Evolutionary conservation across 2,329 filamentous ascomycete species (phyloP).

Genomic region (Plectosphaerella plurivora): DNA sequence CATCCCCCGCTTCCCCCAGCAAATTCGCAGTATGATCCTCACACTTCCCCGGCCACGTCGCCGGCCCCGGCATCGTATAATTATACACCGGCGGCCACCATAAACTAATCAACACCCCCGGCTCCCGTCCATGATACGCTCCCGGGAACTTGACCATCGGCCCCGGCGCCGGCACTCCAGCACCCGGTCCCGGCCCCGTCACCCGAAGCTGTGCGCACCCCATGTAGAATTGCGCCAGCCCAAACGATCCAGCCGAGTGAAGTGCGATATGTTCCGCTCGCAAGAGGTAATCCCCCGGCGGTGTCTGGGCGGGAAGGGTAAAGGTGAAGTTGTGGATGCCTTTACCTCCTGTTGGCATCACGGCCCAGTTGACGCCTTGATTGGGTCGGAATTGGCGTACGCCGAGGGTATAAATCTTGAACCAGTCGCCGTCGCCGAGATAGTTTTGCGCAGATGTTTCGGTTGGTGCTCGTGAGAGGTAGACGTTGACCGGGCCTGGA

Average conservation of each 20-base stretch:
- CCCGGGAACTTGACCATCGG: slow-evolving; percentile 36
- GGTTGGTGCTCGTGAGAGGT: slow-evolving; percentile 29
- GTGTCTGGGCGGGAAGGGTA: neutral
- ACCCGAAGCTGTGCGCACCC: slow-evolving; percentile 36
- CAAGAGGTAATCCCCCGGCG: slow-evolving; percentile 25
- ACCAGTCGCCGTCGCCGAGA: slow-evolving; percentile 29
- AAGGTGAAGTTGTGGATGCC: slow-evolving; percentile 26
- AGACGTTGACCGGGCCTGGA: slow-evolving; percentile 32
- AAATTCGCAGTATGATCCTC: neutral
- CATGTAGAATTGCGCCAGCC: slow-evolving; percentile 31
- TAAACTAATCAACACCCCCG: slow-evolving; percentile 3
- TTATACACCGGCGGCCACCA: neutral
- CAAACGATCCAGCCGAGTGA: slow-evolving; percentile 21
- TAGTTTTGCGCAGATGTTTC: slow-evolving; percentile 16
- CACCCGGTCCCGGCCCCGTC: slow-evolving; percentile 28
- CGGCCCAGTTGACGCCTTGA: slow-evolving; percentile 25
- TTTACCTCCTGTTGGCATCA: slow-evolving; percentile 17
- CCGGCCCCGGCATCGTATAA: neutral
- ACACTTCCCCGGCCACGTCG: neutral
- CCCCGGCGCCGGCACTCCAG: slow-evolving; percentile 14
- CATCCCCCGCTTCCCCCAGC: neutral
- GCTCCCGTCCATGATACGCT: slow-evolving; percentile 15
- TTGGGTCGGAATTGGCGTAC: slow-evolving; percentile 19
- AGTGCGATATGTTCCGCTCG: slow-evolving; percentile 31
- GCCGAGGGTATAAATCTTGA: slow-evolving; percentile 29